Evolutionary conservation across 1,139 yeast species (phyloP), one percentile per base, ranked within the genome.

Genomic region (Blastobotrys buckinghamii): DNA sequence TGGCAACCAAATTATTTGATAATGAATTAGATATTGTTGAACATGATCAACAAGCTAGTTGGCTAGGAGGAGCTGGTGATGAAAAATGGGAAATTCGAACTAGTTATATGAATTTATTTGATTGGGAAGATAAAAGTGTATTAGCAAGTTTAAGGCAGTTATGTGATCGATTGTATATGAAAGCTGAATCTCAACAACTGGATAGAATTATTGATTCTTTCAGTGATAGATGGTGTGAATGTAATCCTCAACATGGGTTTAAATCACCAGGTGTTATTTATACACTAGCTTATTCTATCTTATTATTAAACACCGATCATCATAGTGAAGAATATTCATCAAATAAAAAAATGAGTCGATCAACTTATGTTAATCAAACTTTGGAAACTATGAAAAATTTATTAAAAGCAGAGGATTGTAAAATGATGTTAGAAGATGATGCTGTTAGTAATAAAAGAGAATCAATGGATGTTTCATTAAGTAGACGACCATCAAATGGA

Each of bases 111-210:
- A 42, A 47, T 7, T 53, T 62, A 9, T 69, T 66, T 47, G 62
- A 67, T 45, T 68, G 65, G 62, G 49, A 56, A 6, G 60, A 59
- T 36, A 48, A 53, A 30, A 53, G 60, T 26, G 57, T 68, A 16
- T 50, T 85, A 51, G 68, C 67, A 4, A 72, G 89, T 1, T 72
- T 88, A 16, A 69, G 92, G 37, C 66, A 67, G 46, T 68, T 88
- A 40, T 86, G 95, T 56, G 73, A 78, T 27, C 77, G 74, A 55
- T 63, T 88, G 26, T 84, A 83, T 63, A 73, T 88, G 59, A 81
- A 81, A 59, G 96, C 95, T 2, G 96, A 88, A 64, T 81, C 94
- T 1, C 94, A 85, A 58, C 87, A 84, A 59, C 78, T 88, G 51
- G 96, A 87, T 65, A 74, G 87, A 42, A 76, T 87, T 20, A 68